Conservation (phyloP, 2,329 filamentous ascomycete species). For the Colletotrichum phormii region DNA sequence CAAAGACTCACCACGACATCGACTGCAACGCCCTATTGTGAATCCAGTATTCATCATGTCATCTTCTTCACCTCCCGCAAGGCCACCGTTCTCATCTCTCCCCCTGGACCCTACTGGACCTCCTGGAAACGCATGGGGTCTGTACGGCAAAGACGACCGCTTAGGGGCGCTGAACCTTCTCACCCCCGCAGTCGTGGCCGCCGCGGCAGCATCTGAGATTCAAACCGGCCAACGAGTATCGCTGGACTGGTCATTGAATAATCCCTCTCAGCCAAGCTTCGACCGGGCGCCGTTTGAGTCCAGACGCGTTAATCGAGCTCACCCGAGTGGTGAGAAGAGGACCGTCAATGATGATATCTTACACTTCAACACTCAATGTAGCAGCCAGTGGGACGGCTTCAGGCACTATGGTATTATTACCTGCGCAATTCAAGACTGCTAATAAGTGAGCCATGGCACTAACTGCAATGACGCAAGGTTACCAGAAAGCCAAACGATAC, state of each 20-base stretch:
- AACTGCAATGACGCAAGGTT: constrained; percentile 37
- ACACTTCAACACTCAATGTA: constrained; percentile 51
- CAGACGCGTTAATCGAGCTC: constrained; percentile 54
- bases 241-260: constrained; percentile 47
- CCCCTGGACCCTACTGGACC: constrained; percentile 62
- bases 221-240: constrained; percentile 43
- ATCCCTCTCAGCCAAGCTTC: constrained; percentile 49
- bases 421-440: constrained; percentile 18
- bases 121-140: constrained; percentile 66
- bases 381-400: constrained; percentile 53
- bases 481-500: constrained; percentile 49
- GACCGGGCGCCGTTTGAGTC: constrained; percentile 43
- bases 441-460: neutral
- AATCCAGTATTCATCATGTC: neutral
- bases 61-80: neutral
- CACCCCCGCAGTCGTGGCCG: constrained; percentile 56
- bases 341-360: constrained; percentile 49
- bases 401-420: constrained; percentile 46
- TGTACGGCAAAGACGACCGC: constrained; percentile 63
- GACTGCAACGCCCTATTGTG: no score
- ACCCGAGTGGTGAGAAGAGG: constrained; percentile 40
- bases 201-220: constrained; percentile 39
- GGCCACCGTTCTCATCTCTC: constrained; percentile 45
- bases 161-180: constrained; percentile 67
- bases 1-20: neutral